Evolutionary conservation across 1,284 basidiomycete genomes (phyloP).

Genomic region (Tylopilus sp.): DNA sequence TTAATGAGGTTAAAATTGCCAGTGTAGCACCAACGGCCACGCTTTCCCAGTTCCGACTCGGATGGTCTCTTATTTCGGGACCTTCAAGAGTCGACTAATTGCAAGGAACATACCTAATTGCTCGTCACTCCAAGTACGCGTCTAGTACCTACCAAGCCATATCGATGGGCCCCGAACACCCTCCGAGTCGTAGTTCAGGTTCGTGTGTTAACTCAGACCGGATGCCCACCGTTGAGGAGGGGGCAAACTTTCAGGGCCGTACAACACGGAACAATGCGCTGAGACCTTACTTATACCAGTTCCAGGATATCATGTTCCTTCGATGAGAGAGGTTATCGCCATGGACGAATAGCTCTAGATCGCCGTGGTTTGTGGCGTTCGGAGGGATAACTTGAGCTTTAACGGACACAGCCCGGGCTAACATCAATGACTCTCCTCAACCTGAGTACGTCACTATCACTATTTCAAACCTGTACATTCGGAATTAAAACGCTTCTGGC

Average conservation of each 20-base stretch:
- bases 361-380: conserved; percentile 56
- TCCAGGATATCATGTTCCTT: conserved; percentile 41
- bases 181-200: conserved; percentile 50
- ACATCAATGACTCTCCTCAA: no score
- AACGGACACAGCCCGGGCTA: conserved; percentile 41
- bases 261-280: not conserved
- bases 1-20: not conserved
- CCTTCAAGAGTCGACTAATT: no score
- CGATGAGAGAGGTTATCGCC: conserved; percentile 54
- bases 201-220: conserved; percentile 18
- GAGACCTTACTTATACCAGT: conserved; percentile 39
- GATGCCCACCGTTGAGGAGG: no score
- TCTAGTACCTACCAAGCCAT: conserved; percentile 51
- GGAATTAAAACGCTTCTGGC: conserved; percentile 45
- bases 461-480: not conserved
- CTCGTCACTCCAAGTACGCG: conserved; percentile 55
- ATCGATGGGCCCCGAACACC: conserved; percentile 54
- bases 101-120: conserved; percentile 49
- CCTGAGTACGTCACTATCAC: conserved; percentile 38
- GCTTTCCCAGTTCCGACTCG: conserved; percentile 31
- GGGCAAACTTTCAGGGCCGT: not conserved
- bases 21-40: conserved; percentile 27
- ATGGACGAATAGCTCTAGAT: conserved; percentile 59
- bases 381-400: no score
- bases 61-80: no score